Evolutionary conservation across 306 rosid species (phyloP).

Genomic region (Quercus aquifolioides): DNA sequence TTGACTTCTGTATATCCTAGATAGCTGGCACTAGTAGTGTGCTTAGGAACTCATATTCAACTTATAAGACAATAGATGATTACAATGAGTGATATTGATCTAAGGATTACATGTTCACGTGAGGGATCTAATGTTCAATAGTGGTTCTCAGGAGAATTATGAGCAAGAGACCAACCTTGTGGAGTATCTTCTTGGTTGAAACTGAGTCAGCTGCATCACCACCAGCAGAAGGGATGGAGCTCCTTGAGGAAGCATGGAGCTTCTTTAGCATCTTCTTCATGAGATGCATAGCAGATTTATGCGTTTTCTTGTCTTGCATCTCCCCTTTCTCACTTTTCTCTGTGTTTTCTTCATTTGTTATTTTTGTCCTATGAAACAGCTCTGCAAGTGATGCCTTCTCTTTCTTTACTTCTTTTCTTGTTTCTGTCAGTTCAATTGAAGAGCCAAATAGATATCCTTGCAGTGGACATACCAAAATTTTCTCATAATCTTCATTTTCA

Average conservation of each 20-base stretch:
- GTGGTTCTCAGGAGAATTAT: slow-evolving; percentile 24
- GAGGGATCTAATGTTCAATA: slow-evolving; percentile 10
- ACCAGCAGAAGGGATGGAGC: slow-evolving; percentile 20
- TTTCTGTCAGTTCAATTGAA: slow-evolving; percentile 54
- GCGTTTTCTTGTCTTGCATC: slow-evolving; percentile 35
- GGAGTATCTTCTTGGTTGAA: slow-evolving; percentile 58
- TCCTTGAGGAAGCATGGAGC: slow-evolving; percentile 44
- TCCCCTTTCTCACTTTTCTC: slow-evolving; percentile 37
- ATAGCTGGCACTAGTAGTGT: slow-evolving; percentile 7
- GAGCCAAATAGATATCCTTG: slow-evolving; percentile 86
- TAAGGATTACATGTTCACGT: slow-evolving; percentile 8
- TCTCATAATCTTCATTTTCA: slow-evolving; percentile 57
- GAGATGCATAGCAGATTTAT: slow-evolving; percentile 47
- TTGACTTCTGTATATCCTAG: slow-evolving; percentile 8
- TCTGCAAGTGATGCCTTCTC: slow-evolving; percentile 61
- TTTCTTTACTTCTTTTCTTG: slow-evolving; percentile 44
- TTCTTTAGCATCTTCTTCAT: slow-evolving; percentile 63
- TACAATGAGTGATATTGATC: slow-evolving; percentile 13
- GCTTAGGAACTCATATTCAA: not conserved
- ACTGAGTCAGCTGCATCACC: slow-evolving; percentile 33
- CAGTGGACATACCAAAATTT: slow-evolving; percentile 66
- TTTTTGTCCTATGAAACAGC: slow-evolving; percentile 60
- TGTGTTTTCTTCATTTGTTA: slow-evolving; percentile 26
- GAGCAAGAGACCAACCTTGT: slow-evolving; percentile 55
- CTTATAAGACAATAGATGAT: not conserved